These are phyloP conservation scores for Oryza australiensis DNA, from an alignment of 176 grass and related monocot species.

Conservation along the genomic window DNA sequence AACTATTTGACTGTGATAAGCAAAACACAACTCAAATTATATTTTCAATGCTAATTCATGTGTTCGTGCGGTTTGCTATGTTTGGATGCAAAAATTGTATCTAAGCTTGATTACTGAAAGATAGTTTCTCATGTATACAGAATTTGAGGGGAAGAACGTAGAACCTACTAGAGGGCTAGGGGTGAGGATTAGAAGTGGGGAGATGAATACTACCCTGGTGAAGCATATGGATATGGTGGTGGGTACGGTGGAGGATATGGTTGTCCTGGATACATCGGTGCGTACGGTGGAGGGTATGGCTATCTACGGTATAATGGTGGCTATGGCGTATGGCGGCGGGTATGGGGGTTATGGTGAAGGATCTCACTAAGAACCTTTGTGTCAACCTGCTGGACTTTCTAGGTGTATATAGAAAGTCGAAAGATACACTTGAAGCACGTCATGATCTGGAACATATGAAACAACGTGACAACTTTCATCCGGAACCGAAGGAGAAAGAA, in stretches of 20 bases:
- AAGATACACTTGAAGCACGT: too few relatives aligned
- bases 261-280: not conserved
- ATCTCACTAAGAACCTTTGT: too few relatives aligned
- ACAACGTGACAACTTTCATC: too few relatives aligned
- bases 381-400: too few relatives aligned
- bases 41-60: not conserved
- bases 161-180: not conserved
- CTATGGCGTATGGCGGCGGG: not conserved
- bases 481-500: too few relatives aligned
- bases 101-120: not conserved
- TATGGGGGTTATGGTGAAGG: too few relatives aligned
- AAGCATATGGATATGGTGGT: not conserved
- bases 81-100: not conserved
- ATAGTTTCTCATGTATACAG: not conserved
- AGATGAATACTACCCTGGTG: not conserved
- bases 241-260: not conserved
- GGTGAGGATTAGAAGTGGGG: not conserved
- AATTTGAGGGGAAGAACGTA: conserved; percentile 4
- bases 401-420: too few relatives aligned
- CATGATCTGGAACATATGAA: too few relatives aligned
- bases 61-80: not conserved
- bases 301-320: not conserved
- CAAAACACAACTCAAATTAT: not conserved
- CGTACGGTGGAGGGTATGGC: not conserved
- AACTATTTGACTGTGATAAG: not conserved